A percentile compares a stretch with the other conserved stretches of the same genome.
These are phyloP conservation scores for Xylariales sp. DNA, from an alignment of 2,329 filamentous ascomycete genomes.

Conservation along the genomic window DNA sequence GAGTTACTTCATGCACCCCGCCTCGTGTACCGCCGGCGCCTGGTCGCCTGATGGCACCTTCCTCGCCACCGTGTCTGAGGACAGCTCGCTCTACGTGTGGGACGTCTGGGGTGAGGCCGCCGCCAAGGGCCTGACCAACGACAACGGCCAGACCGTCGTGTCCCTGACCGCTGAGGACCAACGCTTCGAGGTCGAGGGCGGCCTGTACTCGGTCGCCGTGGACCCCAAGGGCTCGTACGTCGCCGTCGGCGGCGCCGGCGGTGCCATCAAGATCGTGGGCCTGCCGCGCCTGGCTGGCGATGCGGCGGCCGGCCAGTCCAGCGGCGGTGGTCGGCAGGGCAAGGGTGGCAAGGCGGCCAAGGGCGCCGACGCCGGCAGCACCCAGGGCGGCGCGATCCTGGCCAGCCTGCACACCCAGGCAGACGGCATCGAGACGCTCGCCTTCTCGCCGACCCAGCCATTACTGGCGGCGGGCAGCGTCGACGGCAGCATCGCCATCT, in stretches of 20 bases:
- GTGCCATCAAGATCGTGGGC: conserved; percentile 78
- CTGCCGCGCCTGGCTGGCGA: conserved; percentile 59
- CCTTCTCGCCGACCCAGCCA: conserved; percentile 40
- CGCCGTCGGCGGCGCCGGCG: conserved; percentile 83
- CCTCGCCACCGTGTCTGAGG: conserved; percentile 84
- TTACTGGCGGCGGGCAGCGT: conserved; percentile 64
- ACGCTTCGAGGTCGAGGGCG: conserved; percentile 87
- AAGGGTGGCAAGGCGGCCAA: conserved; percentile 33
- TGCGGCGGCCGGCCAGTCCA: conserved; percentile 15
- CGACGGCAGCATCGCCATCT: conserved; percentile 76
- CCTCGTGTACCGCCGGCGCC: conserved; percentile 77
- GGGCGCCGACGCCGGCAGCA: conserved; percentile 33
- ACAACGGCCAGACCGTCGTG: conserved; percentile 63
- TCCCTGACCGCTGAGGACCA: conserved; percentile 77
- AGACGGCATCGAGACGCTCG: conserved; percentile 22
- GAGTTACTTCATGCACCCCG: conserved; percentile 88
- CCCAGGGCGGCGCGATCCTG: conserved; percentile 59
- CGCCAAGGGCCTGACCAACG: conserved; percentile 43
- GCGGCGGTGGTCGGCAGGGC: conserved; percentile 20
- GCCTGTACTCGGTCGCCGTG: conserved; percentile 82
- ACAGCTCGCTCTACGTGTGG: conserved; percentile 85
- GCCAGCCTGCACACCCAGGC: conserved; percentile 77
- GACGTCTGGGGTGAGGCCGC: conserved; percentile 82
- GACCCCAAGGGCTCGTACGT: conserved; percentile 76
- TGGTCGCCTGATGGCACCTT: conserved; percentile 88